Evolutionary conservation across 2,329 filamentous ascomycete genomes (phyloP), one percentile per base, ranked within the genome.

Genomic region (Chalara sp.): DNA sequence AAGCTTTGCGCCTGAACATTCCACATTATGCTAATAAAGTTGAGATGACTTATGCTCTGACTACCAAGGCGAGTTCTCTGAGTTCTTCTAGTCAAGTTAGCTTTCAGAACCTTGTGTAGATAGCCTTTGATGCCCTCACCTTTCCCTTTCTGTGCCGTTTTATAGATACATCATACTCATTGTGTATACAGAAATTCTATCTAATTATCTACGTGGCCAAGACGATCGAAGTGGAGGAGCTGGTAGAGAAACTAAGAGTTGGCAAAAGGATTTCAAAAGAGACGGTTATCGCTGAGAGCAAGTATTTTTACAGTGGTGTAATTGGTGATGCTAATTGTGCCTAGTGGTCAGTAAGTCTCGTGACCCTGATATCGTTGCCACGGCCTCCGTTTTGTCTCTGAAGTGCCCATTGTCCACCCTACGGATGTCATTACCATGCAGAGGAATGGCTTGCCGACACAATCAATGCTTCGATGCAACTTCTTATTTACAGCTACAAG

Each of bases 401-500:
- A 96, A 95, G 67, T 96, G 95, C 63, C 93, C 93, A 0, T 74
- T 97, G 32, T 95, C 90, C 3, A 95, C 89, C 35, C 80, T 90
- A 66, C 80, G 91, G 53, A 86, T 99, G 35, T 76, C 78, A 6
- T 75, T 87, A 12, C 93, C 93, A 0, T 89, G 89, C 59, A 84
- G 93, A 33, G 88, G 88, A 4, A 76, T 82, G 3, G 71, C 83
- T 33, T 99, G 93, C 70, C 85, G 81, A 3, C 93, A 99, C 67
- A 87, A 93, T 30, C 89, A 95, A 65, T 99, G 93, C 66, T 99
- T 97, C 60, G 93, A 99, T 67, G 92, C 87, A 3, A 85, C 82
- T 3, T 95, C 89, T 2, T 99, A 96, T 65, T 76, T 99, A 21
- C 89, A 96, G 61, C 72, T 99, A 31, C 92, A 97, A 66, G 90